A percentile compares a stretch with the other conserved stretches of the same genome.
These are phyloP conservation scores for barrel medic (Medicago truncatula) DNA, from an alignment of 306 rosid genomes.

Conservation along the genomic window DNA sequence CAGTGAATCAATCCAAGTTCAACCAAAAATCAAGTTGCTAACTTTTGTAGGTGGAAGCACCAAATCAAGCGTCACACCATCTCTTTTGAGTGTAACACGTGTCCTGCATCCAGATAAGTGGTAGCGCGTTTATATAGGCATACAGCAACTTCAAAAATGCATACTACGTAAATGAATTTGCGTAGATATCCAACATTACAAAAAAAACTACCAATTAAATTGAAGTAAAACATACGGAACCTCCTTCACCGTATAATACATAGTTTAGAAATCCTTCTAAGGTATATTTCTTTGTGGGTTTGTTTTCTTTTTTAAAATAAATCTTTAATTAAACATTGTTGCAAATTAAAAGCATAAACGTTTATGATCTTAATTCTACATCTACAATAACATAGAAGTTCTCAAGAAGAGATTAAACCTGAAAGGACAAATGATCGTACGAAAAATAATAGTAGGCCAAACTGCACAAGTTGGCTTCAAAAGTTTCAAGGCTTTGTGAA, in stretches of 20 bases:
- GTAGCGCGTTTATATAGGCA: conserved; percentile 32
- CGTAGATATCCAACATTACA: conserved; percentile 11
- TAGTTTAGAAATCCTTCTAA: too few species aligned
- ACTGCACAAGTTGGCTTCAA: too few species aligned
- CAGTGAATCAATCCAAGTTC: conserved; percentile 89
- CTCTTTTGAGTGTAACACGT: conserved; percentile 80
- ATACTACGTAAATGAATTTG: conserved; percentile 5
- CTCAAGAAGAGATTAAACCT: too few species aligned
- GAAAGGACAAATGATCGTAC: too few species aligned
- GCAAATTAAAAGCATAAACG: too few species aligned
- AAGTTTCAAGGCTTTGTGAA: too few species aligned
- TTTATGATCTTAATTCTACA: too few species aligned
- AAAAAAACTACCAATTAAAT: conserved; percentile 19
- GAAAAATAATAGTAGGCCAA: too few species aligned
- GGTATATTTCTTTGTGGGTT: too few species aligned
- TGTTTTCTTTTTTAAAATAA: too few species aligned
- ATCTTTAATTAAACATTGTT: too few species aligned
- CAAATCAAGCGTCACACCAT: conserved; percentile 79
- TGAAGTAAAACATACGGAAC: not conserved
- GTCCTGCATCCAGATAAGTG: conserved; percentile 62
- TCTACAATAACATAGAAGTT: too few species aligned
- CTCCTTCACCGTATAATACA: not conserved
- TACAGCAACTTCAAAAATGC: conserved; percentile 9
- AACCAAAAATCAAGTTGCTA: conserved; percentile 86
- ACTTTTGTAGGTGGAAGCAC: conserved; percentile 91